Evolutionary conservation across 805 yeast species (phyloP).

Genomic region (Naumovozyma castellii): DNA sequence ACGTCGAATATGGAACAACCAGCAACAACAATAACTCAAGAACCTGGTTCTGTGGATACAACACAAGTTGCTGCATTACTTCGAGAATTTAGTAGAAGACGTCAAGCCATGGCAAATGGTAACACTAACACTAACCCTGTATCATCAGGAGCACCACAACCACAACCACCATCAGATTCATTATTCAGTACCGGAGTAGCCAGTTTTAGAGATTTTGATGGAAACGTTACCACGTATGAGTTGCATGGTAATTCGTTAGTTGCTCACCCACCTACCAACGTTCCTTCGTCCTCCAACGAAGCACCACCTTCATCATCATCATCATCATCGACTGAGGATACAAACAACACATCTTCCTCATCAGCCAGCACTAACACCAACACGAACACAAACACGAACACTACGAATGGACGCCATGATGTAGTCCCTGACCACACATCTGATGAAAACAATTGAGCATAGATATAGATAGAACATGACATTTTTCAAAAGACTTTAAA

Average conservation of each 20-base stretch:
- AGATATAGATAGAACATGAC: no score
- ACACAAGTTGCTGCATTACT: not conserved
- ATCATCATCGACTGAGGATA: not conserved
- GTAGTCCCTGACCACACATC: not conserved
- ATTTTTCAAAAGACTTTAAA: no score
- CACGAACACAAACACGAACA: no score
- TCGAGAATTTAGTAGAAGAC: not conserved
- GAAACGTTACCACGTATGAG: conserved; percentile 21
- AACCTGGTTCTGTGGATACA: not conserved
- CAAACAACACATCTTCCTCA: not conserved
- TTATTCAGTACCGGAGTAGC: conserved; percentile 29
- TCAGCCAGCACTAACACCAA: no score
- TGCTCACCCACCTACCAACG: conserved; percentile 3
- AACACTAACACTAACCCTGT: not conserved
- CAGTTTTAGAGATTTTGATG: conserved; percentile 24
- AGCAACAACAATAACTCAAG: no score
- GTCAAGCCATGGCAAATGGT: not conserved
- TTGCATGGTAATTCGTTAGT: conserved; percentile 7
- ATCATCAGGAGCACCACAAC: not conserved
- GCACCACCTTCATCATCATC: not conserved
- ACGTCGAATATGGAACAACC: no score
- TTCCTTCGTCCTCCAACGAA: not conserved
- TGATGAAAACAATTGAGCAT: not conserved
- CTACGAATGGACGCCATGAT: no score
- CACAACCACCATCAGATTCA: not conserved